Conservation (phyloP, 495 filamentous ascomycete genomes). For the Aspergillus ellipticus region DNA sequence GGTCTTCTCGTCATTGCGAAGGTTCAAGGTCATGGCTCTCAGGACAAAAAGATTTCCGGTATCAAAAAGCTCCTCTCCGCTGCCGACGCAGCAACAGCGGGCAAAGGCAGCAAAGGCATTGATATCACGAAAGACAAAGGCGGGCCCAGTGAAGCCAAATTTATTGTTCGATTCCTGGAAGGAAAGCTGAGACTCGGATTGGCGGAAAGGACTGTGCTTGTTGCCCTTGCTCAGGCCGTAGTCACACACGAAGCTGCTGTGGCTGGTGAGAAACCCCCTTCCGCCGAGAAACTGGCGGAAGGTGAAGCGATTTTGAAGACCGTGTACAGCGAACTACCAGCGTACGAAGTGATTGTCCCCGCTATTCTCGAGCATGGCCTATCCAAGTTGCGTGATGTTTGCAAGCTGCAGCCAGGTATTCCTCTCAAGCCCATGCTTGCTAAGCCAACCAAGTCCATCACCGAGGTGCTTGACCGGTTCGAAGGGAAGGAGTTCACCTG, state of each 20-base stretch:
- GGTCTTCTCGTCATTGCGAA: conserved; percentile 86
- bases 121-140: conserved; percentile 93
- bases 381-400: conserved; percentile 71
- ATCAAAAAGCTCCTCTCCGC: conserved; percentile 94
- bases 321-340: conserved; percentile 91
- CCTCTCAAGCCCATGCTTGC: conserved; percentile 98
- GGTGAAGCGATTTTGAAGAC: conserved; percentile 82
- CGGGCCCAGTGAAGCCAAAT: conserved; percentile 92
- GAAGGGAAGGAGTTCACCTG: conserved; percentile 95
- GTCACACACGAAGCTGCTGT: conserved; percentile 72
- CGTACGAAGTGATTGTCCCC: conserved; percentile 93
- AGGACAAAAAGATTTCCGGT: conserved; percentile 83
- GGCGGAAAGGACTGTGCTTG: conserved; percentile 87
- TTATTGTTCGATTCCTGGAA: conserved; percentile 85
- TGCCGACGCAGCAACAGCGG: conserved; percentile 66
- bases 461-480: conserved; percentile 94
- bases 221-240: conserved; percentile 83
- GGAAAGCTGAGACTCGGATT: conserved; percentile 89
- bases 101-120: conserved; percentile 63
- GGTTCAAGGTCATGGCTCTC: conserved; percentile 78
- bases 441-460: conserved; percentile 98
- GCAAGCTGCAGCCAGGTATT: conserved; percentile 90
- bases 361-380: conserved; percentile 84
- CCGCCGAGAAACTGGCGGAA: conserved; percentile 68
- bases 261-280: conserved; percentile 63